Conservation (phyloP, 2,329 filamentous ascomycete genomes). For the Fusarium dimerum region DNA sequence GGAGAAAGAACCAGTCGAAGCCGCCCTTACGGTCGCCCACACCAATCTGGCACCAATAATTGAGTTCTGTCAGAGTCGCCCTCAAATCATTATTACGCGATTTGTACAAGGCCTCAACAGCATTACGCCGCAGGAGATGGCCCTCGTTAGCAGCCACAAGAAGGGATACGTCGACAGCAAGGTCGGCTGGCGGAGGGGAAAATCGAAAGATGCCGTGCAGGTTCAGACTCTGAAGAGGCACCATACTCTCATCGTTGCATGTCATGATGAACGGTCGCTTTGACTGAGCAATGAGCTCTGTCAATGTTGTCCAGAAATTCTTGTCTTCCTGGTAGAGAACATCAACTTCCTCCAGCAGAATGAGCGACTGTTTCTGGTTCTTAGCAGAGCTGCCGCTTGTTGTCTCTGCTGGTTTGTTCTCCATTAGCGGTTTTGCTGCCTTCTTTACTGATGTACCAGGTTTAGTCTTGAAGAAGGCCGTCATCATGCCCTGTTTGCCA, state of each 20-base stretch:
- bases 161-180: conserved; percentile 78
- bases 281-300: conserved; percentile 76
- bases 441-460: conserved; percentile 24
- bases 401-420: conserved; percentile 29
- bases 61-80: conserved; percentile 78
- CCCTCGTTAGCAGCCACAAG: conserved; percentile 86
- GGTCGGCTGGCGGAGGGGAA: conserved; percentile 61
- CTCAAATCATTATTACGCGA: conserved; percentile 73
- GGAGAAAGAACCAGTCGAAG: conserved; percentile 83
- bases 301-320: conserved; percentile 86
- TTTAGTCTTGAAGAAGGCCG: conserved; percentile 73
- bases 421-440: conserved; percentile 28
- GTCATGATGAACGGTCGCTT: conserved; percentile 94
- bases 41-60: conserved; percentile 97
- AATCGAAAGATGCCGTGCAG: conserved; percentile 85
- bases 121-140: conserved; percentile 69
- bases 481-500: conserved; percentile 77
- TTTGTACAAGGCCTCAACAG: conserved; percentile 70
- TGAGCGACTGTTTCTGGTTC: conserved; percentile 87
- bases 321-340: conserved; percentile 94
- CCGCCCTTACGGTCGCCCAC: conserved; percentile 88
- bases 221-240: conserved; percentile 74
- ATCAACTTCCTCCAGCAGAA: conserved; percentile 92
- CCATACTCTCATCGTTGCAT: conserved; percentile 85
- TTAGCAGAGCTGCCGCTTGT: conserved; percentile 39